phyloP scores from a whole-genome alignment of 202 grass and related monocot genomes.

The Carex sylvatica region DNA sequence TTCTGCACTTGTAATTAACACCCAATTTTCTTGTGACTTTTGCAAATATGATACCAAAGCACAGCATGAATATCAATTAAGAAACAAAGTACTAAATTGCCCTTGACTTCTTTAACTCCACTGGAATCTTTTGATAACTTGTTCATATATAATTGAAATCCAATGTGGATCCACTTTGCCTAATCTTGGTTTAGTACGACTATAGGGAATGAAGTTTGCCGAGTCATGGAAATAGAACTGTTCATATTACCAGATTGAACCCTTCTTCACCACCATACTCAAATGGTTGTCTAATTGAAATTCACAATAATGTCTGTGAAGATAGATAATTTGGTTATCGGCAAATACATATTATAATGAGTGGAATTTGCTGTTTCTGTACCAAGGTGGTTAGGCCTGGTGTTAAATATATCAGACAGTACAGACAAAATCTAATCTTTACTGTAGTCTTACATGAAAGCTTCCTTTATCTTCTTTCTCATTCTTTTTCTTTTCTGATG shows the following conservation, averaged over 20 bases:
- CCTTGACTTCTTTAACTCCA: not conserved
- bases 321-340: not conserved
- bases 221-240: not conserved
- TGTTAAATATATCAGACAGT: not conserved
- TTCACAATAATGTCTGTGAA: not conserved
- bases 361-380: constrained; percentile 4
- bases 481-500: not conserved
- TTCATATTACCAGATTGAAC: constrained; percentile 5
- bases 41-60: not conserved
- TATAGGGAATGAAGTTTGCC: not conserved
- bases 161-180: not conserved
- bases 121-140: not conserved
- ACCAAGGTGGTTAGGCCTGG: not conserved
- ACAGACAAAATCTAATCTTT: not conserved
- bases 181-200: not conserved
- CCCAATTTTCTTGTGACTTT: not conserved
- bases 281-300: not conserved
- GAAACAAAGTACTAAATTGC: not conserved
- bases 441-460: not conserved
- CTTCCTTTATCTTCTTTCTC: not conserved
- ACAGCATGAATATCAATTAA: not conserved
- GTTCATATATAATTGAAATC: not conserved
- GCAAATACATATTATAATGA: not conserved
- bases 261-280: not conserved
- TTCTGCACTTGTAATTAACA: not conserved